Percentiles rank a stretch among this genome's conserved stretches.
Conservation (phyloP, 192 early-diverging fungal species). For the Rhizophlyctis rosea region DNA sequence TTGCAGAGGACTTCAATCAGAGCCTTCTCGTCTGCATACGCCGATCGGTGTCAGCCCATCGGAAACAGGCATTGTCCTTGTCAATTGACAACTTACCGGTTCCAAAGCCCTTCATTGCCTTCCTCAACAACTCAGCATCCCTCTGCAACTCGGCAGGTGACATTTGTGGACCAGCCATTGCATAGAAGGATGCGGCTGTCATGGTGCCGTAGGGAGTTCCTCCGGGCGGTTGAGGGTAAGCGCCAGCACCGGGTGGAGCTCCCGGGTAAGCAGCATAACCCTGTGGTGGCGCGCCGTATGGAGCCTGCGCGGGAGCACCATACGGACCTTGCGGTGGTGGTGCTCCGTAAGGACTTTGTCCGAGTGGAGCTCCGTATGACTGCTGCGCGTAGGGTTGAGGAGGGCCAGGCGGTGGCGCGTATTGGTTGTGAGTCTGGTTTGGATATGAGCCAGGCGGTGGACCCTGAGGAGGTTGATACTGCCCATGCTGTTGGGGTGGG, state of each 20-base stretch:
- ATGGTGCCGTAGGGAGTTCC: not conserved
- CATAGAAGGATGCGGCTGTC: constrained; percentile 9
- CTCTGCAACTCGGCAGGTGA: constrained; percentile 8
- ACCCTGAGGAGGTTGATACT: constrained; percentile 11
- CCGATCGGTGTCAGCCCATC: not conserved
- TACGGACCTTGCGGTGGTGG: constrained; percentile 7
- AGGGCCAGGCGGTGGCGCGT: not conserved
- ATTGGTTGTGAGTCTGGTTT: constrained; percentile 17
- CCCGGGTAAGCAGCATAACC: not conserved
- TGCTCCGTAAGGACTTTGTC: constrained; percentile 12
- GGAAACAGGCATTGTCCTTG: not conserved
- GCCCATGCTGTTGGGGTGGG: constrained; percentile 22
- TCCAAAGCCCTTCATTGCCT: constrained; percentile 37
- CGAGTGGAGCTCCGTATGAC: constrained; percentile 8
- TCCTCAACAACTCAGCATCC: constrained; percentile 22
- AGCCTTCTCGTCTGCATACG: constrained; percentile 32
- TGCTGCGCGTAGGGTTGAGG: constrained; percentile 11
- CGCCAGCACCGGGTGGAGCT: not conserved
- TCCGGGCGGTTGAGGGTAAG: constrained; percentile 10
- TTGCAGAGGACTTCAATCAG: constrained; percentile 37
- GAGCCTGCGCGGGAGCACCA: constrained; percentile 8
- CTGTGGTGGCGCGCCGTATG: constrained; percentile 15
- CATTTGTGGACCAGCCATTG: constrained; percentile 8
- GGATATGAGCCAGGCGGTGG: constrained; percentile 4
- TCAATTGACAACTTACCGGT: constrained; percentile 9